phyloP scores from a whole-genome alignment of 495 filamentous ascomycete genomes.

The Aspergillus conjunctus region DNA sequence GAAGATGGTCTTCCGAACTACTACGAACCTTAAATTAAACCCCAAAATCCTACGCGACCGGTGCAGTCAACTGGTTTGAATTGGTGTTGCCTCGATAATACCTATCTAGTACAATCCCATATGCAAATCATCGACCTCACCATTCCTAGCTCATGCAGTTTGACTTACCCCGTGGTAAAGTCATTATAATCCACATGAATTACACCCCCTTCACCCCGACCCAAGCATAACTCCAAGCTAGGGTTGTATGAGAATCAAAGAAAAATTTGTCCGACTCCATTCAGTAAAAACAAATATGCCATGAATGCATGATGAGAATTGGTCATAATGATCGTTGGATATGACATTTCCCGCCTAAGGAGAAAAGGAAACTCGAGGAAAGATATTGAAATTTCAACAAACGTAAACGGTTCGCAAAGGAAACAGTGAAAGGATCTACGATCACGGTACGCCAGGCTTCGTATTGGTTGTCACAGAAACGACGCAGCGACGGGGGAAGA shows the following conservation, averaged over 20 bases:
- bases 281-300: conserved; percentile 40
- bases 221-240: conserved; percentile 27
- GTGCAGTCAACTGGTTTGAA: conserved; percentile 15
- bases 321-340: conserved; percentile 51
- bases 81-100: conserved; percentile 16
- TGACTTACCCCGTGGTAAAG: conserved; percentile 8
- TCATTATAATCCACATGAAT: conserved; percentile 18
- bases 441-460: conserved; percentile 53
- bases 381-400: conserved; percentile 23
- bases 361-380: conserved; percentile 28
- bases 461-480: conserved; percentile 44
- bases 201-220: conserved; percentile 22
- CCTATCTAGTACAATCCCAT: conserved; percentile 19
- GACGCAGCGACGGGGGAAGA: conserved; percentile 38
- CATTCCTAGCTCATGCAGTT: background rate
- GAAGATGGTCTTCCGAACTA: background rate
- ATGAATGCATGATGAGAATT: conserved; percentile 47
- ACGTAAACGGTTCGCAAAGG: conserved; percentile 30
- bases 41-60: background rate
- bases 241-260: conserved; percentile 27
- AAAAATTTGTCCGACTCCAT: conserved; percentile 31
- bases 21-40: background rate
- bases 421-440: conserved; percentile 44
- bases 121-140: conserved; percentile 6
- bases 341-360: conserved; percentile 41